Conservation (phyloP, 2,329 filamentous ascomycete species). For the Ophiostoma triangulosporum region DNA sequence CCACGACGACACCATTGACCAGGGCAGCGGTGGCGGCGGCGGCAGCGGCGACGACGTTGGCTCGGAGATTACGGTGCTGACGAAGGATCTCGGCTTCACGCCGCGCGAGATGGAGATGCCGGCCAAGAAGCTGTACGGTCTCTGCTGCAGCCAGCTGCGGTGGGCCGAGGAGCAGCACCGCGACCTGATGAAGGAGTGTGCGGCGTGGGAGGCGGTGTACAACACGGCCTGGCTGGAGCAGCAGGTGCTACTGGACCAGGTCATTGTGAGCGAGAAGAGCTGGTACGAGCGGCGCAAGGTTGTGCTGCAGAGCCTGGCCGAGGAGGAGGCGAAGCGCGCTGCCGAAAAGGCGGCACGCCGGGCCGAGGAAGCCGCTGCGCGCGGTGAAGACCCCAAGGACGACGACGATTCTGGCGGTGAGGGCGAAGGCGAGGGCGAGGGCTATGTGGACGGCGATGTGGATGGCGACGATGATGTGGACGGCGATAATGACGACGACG, state of each 20-base stretch:
- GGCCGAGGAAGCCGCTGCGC: not conserved
- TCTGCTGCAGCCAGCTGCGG: slow-evolving; percentile 57
- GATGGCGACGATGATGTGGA: slow-evolving; percentile 3
- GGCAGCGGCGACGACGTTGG: slow-evolving; percentile 16
- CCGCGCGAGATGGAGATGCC: slow-evolving; percentile 48
- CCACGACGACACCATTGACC: slow-evolving; percentile 36
- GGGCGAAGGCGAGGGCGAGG: not conserved
- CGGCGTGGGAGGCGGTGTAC: slow-evolving; percentile 51
- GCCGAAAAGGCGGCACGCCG: not conserved
- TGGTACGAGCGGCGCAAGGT: slow-evolving; percentile 46
- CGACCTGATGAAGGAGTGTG: slow-evolving; percentile 49
- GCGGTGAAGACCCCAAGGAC: not conserved
- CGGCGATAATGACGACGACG: slow-evolving; percentile 14
- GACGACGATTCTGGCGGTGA: not conserved
- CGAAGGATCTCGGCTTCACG: slow-evolving; percentile 49
- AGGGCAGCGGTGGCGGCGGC: no score
- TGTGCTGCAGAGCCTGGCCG: slow-evolving; percentile 36
- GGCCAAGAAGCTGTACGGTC: slow-evolving; percentile 46
- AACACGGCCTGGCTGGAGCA: slow-evolving; percentile 68
- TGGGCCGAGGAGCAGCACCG: slow-evolving; percentile 60
- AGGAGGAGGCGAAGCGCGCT: slow-evolving; percentile 22
- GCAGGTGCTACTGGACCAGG: slow-evolving; percentile 63
- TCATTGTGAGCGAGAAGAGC: slow-evolving; percentile 52
- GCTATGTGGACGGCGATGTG: not conserved
- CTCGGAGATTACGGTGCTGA: slow-evolving; percentile 44